Base-by-base conservation (phyloP, 1,284 basidiomycete genomes). In the Papiliotrema fonsecae region DNA sequence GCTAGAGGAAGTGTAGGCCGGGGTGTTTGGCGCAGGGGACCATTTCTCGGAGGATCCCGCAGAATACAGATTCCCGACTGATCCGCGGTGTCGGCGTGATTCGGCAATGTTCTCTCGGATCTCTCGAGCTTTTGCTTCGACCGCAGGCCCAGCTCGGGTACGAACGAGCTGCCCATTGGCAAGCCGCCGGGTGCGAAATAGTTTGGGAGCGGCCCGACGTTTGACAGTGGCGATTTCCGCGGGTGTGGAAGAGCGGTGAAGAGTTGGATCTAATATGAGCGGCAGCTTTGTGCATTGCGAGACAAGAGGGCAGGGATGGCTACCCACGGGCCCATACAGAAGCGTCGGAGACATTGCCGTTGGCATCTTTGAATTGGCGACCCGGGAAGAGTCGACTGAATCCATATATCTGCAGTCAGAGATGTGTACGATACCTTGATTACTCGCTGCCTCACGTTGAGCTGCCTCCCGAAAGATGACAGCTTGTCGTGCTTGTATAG, bases 401-500 rank as follows among this genome's bases (percentile, higher is more conserved):
- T 16, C 67, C 69, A 47, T 70, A 71, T 18, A 71, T 71, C 69
- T 69, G 47, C 21, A 7, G 7, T 38, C 6, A 25, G 43, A n/a
- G 27, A 0, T 3, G n/a, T 28, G 22, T 21, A 42, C 43, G 31
- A 4, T 3, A 21, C 45, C n/a, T n/a, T n/a, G 27, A 39, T 19
- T 10, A 47, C 32, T 3, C 39, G 4, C 14, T 11, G 6, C 53
- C 65, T 56, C 40, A 66, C 65, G 49, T 68, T 67, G 26, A 71
- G 55, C 47, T 71, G 69, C 16, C 69, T 45, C 13, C 64, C 64
- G 41, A 71, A 71, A 1, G 64, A 67, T 13, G 65, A 52, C 3
- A 71, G 45, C 51, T 71, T 69, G 47, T 66, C 62, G 49, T 71
- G 69, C 51, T 71, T 71, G 62, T 62, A 71, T 19, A 69, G 54